phyloP scores from a whole-genome alignment of 2,329 filamentous ascomycete species.

The Hypoxylon sp. region DNA sequence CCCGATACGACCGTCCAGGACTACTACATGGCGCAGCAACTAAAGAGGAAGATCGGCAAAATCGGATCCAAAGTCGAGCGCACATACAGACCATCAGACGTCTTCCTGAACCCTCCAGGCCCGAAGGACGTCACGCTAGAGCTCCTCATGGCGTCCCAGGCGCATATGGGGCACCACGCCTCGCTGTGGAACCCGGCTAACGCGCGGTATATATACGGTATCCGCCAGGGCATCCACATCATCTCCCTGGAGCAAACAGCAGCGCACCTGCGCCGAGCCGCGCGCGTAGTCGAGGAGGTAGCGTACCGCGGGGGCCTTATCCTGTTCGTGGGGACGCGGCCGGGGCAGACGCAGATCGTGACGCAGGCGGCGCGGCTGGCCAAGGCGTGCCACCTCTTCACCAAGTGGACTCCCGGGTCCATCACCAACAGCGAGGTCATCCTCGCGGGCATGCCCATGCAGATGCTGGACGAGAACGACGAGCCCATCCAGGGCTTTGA shows the following conservation, averaged over 20 bases:
- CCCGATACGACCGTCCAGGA: conserved; percentile 56
- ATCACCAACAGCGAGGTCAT: conserved; percentile 96
- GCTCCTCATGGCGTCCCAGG: conserved; percentile 88
- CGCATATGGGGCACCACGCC: conserved; percentile 90
- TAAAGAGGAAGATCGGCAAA: conserved; percentile 63
- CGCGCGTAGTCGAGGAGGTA: conserved; percentile 92
- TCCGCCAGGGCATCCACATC: conserved; percentile 90
- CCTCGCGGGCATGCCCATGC: conserved; percentile 76
- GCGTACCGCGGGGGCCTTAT: conserved; percentile 86
- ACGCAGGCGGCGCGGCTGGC: conserved; percentile 85
- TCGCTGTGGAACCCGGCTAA: conserved; percentile 96
- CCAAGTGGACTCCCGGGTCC: conserved; percentile 90
- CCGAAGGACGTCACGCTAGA: conserved; percentile 90
- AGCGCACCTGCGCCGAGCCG: conserved; percentile 89
- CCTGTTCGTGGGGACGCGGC: conserved; percentile 89
- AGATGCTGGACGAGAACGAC: conserved; percentile 85
- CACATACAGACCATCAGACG: conserved; percentile 75
- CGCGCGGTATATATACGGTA: conserved; percentile 92
- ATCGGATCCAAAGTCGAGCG: conserved; percentile 66
- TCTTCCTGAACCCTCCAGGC: conserved; percentile 80
- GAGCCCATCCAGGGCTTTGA: conserved; percentile 72
- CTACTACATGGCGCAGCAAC: conserved; percentile 57
- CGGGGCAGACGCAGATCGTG: conserved; percentile 84
- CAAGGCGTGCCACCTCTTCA: conserved; percentile 88
- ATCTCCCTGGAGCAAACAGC: conserved; percentile 92